Percentiles rank a stretch among this genome's conserved stretches.
Conservation (phyloP, 2,329 filamentous ascomycete genomes). For the Colletotrichum phormii region DNA sequence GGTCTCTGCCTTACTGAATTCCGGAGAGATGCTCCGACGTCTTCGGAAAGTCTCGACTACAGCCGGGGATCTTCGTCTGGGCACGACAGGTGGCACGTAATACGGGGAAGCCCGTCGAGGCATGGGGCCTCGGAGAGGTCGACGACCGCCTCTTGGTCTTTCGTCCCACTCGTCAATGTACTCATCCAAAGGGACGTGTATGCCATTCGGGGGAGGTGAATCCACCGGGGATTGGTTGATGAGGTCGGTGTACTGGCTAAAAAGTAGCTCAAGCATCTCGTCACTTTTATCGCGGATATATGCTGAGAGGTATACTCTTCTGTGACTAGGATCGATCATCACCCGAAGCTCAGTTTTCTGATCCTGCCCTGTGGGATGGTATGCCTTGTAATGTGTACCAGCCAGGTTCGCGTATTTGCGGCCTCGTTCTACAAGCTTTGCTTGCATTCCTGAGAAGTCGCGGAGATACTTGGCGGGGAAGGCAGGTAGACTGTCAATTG, state of each 20-base stretch:
- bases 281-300: neutral
- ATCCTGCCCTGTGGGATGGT: conserved; percentile 42
- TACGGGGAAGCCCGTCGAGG: neutral
- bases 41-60: neutral
- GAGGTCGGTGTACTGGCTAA: conserved; percentile 17
- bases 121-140: neutral
- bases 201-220: conserved; percentile 2
- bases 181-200: conserved; percentile 10
- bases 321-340: conserved; percentile 12
- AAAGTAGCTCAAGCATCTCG: neutral
- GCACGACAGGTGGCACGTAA: neutral
- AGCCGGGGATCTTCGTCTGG: neutral
- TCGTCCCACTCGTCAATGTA: neutral
- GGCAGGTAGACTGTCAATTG: conserved; percentile 54
- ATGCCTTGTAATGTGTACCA: conserved; percentile 60
- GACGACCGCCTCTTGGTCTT: neutral
- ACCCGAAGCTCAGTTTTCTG: conserved; percentile 8
- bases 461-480: conserved; percentile 59
- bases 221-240: conserved; percentile 38
- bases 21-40: neutral
- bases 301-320: neutral
- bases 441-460: conserved; percentile 47
- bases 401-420: conserved; percentile 56
- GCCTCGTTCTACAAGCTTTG: conserved; percentile 53
- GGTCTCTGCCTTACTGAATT: neutral